Evolutionary conservation across 306 rosid genomes (phyloP).

Genomic region (Canavalia ensiformis): DNA sequence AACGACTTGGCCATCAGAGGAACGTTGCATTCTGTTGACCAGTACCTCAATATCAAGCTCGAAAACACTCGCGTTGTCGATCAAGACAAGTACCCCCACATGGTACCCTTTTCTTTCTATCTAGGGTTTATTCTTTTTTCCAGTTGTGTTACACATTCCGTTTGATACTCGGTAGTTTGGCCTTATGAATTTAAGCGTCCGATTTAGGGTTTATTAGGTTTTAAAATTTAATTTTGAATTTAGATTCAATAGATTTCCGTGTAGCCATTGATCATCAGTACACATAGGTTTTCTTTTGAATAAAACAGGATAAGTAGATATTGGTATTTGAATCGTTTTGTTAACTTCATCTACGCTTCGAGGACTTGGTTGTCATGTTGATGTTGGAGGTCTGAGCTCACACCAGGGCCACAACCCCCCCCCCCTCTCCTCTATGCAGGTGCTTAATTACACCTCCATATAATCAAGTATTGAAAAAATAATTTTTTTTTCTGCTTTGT

Average conservation of each 20-base stretch:
- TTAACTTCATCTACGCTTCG: background rate
- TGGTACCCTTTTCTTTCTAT: slow-evolving; percentile 57
- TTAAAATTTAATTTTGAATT: slow-evolving; percentile 11
- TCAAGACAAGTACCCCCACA: slow-evolving; percentile 96
- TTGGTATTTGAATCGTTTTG: background rate
- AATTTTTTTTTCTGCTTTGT: no score
- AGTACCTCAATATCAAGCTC: slow-evolving; percentile 94
- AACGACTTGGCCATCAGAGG: slow-evolving; percentile 96
- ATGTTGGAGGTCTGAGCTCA: background rate
- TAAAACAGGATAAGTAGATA: background rate
- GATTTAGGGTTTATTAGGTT: slow-evolving; percentile 24
- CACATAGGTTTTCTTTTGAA: background rate
- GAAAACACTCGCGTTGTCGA: slow-evolving; percentile 98
- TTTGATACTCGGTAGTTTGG: background rate
- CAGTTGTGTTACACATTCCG: background rate
- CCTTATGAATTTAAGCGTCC: background rate
- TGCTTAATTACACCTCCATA: background rate
- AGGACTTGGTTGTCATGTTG: background rate
- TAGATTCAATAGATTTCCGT: background rate
- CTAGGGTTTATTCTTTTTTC: slow-evolving; percentile 31
- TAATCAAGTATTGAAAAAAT: background rate
- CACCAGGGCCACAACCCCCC: background rate
- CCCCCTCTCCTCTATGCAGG: background rate
- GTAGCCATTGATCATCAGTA: background rate
- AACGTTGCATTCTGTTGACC: slow-evolving; percentile 95